Base-by-base conservation (phyloP, 164 flowering plant species). In the Cinnamomum micranthum region DNA sequence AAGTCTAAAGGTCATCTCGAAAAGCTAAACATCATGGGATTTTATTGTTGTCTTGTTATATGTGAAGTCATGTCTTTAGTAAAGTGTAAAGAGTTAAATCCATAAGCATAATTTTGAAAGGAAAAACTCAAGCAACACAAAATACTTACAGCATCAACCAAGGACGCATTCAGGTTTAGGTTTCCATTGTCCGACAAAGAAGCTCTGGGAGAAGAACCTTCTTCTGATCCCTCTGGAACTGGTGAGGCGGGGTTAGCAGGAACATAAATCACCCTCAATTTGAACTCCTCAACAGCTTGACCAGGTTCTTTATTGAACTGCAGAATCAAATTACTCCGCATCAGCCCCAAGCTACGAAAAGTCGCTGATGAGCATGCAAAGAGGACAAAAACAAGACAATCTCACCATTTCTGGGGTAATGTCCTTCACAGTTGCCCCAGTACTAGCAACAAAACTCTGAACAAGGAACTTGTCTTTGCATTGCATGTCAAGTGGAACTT, bases 231-330 rank as follows among this genome's bases (percentile, higher is more conserved):
- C 84, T 95, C 98, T 11, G 94, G 97, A 23, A 95, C 97, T 14
- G 98, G 97, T 0, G 98, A 95, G 13, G 99, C 97, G 6, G 95
- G 98, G 70, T 89, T 87, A 1, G 96, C 90, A 77, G 95, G 92
- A 73, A 92, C 76, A 69, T 92, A 95, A 73, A 89, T 75, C 20
- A 93, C 97, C 82, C 92, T 85, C 87, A 95, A 81, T 78, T 87
- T 93, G 84, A 83, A 85, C 82, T 95, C 99, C 69, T 90, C 97
- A 62, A 95, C 87, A 71, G 84, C 79, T 78, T 87, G 88, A 35
- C 93, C 92, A 22, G 73, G 84, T 73, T 87, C 94, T 82, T 86
- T 95, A 69, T 83, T 87, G 72, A 95, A 95, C 99, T 95, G 79
- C 68, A 80, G 75, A 82, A 71, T 7, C 13, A 28, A 75, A 15